phyloP scores from a whole-genome alignment of 495 filamentous ascomycete species.

The Opeltia flavorubescens region DNA sequence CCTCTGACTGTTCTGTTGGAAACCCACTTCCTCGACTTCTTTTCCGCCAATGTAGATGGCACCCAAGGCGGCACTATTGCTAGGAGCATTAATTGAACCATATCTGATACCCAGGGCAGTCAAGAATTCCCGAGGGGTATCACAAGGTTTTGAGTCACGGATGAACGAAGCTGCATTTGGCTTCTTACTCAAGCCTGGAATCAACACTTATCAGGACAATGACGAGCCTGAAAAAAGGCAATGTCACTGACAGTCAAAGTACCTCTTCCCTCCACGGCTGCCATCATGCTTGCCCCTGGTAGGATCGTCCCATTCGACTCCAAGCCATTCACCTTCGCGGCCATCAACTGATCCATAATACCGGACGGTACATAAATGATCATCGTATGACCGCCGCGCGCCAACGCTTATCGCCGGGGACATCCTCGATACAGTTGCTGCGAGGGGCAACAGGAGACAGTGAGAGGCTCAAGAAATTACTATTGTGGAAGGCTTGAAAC shows the following conservation, averaged over 20 bases:
- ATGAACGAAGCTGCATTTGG: constrained; percentile 73
- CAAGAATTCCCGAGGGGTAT: constrained; percentile 56
- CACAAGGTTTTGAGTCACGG: constrained; percentile 47
- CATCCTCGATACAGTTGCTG: constrained; percentile 8
- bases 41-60: constrained; percentile 66
- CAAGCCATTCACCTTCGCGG: constrained; percentile 73
- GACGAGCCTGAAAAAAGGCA: background rate
- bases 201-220: constrained; percentile 6
- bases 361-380: constrained; percentile 65
- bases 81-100: constrained; percentile 28
- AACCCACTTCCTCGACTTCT: constrained; percentile 86
- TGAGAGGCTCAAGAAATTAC: constrained; percentile 8
- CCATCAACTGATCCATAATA: constrained; percentile 66
- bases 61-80: constrained; percentile 21
- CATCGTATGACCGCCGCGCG: constrained; percentile 64
- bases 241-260: constrained; percentile 64
- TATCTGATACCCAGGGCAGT: constrained; percentile 77
- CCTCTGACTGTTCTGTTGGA: constrained; percentile 77
- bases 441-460: background rate
- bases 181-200: constrained; percentile 47
- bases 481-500: too few species aligned
- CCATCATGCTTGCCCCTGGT: constrained; percentile 81
- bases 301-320: constrained; percentile 92
- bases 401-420: constrained; percentile 31
- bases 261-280: constrained; percentile 58